Percentiles rank a stretch among this genome's conserved stretches.
These are phyloP conservation scores for Paramecium biaurelia DNA, from an alignment of 73 alveolate species.

Conservation along the genomic window DNA sequence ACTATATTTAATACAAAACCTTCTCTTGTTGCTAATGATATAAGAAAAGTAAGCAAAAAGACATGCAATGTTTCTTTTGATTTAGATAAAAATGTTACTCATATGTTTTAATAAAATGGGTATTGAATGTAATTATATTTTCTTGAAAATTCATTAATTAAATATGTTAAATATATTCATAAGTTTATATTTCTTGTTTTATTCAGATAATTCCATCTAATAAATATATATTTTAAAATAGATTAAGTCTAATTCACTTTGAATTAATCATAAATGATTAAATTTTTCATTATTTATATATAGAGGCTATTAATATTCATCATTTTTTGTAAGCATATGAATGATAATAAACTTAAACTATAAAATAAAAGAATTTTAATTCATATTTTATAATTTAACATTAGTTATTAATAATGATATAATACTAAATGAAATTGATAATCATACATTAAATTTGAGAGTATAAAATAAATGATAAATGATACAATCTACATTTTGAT, in stretches of 20 bases:
- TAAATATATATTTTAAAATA: neutral
- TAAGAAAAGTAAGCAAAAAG: neutral
- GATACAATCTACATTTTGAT: no score
- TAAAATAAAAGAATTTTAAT: no score
- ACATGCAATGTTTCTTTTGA: neutral
- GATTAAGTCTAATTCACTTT: neutral
- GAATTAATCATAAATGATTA: neutral
- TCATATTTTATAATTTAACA: no score
- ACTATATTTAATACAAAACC: neutral
- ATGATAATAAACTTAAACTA: neutral
- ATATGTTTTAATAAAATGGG: neutral
- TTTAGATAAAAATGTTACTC: slow-evolving; percentile 23
- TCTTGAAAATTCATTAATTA: neutral
- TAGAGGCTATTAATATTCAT: neutral
- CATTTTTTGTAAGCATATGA: neutral
- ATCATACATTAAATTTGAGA: neutral
- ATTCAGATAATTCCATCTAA: neutral
- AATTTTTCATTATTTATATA: neutral
- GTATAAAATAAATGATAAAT: neutral
- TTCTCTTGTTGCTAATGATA: neutral
- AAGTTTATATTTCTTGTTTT: neutral
- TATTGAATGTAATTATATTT: neutral
- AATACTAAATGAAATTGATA: no score
- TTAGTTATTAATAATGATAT: neutral
- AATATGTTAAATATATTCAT: neutral